These are phyloP conservation scores for Pseudocercospora pini-densiflorae DNA, from an alignment of 2,329 filamentous ascomycete species.

Conservation along the genomic window DNA sequence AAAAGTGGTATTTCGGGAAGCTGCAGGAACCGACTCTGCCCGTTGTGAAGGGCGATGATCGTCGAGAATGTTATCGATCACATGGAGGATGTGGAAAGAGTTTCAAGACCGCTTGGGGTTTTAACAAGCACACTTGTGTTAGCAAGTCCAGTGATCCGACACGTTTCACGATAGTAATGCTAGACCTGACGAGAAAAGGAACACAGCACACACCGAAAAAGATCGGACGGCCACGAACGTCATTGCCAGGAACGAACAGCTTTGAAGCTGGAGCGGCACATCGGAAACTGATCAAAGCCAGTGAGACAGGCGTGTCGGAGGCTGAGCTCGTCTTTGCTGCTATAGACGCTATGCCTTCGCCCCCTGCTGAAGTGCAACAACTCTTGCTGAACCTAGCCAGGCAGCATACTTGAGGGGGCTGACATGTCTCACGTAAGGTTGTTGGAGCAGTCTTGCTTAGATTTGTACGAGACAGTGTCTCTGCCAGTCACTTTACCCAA, in stretches of 20 bases:
- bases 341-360: neutral
- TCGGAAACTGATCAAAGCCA: neutral
- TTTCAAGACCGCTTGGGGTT: neutral
- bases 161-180: neutral
- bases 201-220: neutral
- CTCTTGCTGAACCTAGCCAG: neutral
- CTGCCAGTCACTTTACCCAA: neutral
- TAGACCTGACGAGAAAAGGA: neutral
- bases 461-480: neutral
- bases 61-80: neutral
- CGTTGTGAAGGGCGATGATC: neutral
- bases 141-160: neutral
- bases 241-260: neutral
- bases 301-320: neutral
- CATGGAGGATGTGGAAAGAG: neutral
- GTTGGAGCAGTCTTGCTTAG: neutral
- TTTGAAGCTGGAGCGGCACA: neutral
- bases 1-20: neutral
- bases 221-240: neutral
- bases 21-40: neutral
- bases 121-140: neutral
- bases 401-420: neutral
- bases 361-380: neutral
- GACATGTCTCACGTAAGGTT: neutral
- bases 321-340: neutral